phyloP scores from a whole-genome alignment of 73 alveolate genomes.

The Diophrys sp. region DNA sequence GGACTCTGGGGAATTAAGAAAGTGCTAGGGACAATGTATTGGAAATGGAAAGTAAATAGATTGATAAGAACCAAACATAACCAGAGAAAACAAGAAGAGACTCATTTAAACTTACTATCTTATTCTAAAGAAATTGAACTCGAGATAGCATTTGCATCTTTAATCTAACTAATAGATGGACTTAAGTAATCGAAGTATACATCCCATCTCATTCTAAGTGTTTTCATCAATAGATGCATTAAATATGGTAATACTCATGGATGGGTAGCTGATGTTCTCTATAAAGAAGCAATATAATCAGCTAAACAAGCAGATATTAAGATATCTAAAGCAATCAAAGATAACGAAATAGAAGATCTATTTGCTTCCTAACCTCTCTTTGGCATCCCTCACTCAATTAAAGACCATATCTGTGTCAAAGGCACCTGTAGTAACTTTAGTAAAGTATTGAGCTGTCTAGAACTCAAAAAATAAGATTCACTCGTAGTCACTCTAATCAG shows the following conservation, averaged over 20 bases:
- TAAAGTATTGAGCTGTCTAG: background rate
- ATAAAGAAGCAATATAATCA: background rate
- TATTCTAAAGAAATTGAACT: background rate
- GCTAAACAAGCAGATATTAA: background rate
- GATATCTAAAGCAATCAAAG: conserved; percentile 7
- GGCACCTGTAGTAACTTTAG: conserved; percentile 21
- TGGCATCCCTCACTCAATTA: conserved; percentile 68
- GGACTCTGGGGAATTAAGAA: too few relatives aligned
- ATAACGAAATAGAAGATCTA: conserved; percentile 13
- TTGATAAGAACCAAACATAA: too few relatives aligned
- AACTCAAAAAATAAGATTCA: conserved; percentile 32
- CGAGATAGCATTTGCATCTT: background rate
- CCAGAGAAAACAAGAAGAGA: too few relatives aligned
- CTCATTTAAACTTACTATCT: background rate
- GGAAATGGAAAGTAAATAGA: too few relatives aligned
- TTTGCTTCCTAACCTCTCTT: conserved; percentile 21
- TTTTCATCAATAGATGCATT: background rate
- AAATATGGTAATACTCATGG: background rate
- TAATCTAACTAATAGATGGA: background rate
- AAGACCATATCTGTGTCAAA: conserved; percentile 44
- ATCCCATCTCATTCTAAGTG: background rate
- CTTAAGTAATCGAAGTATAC: background rate
- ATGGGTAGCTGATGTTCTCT: background rate
- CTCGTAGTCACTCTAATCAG: conserved; percentile 3
- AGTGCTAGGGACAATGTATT: too few relatives aligned